Evolutionary conservation across 257 asterid genomes (phyloP).

Genomic region (Lycium ferocissimum): DNA sequence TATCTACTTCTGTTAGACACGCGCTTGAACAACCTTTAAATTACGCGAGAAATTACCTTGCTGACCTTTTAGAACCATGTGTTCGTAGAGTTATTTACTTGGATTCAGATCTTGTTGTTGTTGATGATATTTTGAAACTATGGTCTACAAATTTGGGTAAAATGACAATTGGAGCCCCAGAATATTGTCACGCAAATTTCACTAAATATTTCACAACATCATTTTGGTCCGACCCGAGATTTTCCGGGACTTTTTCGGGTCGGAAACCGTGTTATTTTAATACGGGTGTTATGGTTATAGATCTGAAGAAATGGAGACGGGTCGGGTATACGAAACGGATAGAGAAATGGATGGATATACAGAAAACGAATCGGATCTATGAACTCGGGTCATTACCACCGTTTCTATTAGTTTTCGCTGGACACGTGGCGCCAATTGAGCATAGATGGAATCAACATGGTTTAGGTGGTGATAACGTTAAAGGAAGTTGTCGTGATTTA

Average conservation of each 20-base stretch:
- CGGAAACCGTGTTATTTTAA: constrained; percentile 81
- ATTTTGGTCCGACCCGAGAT: constrained; percentile 68
- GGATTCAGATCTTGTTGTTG: constrained; percentile 89
- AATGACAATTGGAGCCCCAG: constrained; percentile 92
- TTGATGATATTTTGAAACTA: constrained; percentile 78
- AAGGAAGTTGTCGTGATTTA: constrained; percentile 87
- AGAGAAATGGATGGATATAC: constrained; percentile 96
- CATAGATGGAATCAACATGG: constrained; percentile 98
- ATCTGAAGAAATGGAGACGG: constrained; percentile 84
- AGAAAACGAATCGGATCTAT: constrained; percentile 81
- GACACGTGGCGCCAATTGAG: constrained; percentile 90
- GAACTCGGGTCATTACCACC: constrained; percentile 95
- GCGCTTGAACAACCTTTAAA: constrained; percentile 92
- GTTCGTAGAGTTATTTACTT: constrained; percentile 78
- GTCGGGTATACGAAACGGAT: constrained; percentile 75
- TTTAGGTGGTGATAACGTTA: constrained; percentile 84
- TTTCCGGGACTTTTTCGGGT: constrained; percentile 58
- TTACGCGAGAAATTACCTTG: constrained; percentile 83
- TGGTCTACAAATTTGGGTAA: constrained; percentile 69
- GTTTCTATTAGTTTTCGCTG: constrained; percentile 77
- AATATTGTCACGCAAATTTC: constrained; percentile 91
- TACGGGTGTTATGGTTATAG: constrained; percentile 95
- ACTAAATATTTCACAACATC: constrained; percentile 72
- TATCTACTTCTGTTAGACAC: constrained; percentile 81
- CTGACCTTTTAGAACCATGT: constrained; percentile 80